These are phyloP conservation scores for Saccharomycopsis oosterbeekiorum DNA, from an alignment of 805 yeast species.

Conservation along the genomic window DNA sequence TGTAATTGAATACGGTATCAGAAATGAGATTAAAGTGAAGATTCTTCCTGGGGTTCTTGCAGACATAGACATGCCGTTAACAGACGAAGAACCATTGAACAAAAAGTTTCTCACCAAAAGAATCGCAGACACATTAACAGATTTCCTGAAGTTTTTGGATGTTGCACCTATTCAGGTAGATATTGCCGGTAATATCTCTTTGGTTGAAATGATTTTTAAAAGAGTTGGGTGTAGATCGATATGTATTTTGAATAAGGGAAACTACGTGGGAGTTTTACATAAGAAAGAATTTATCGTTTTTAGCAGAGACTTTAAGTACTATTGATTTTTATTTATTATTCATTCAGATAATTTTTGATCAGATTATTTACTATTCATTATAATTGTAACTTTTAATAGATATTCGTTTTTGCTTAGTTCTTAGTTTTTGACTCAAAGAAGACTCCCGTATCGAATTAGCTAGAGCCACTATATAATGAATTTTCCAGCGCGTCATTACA, in stretches of 20 bases:
- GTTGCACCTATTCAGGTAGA: slow-evolving; percentile 38
- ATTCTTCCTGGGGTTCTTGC: not conserved
- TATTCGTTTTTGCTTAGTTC: too few species aligned
- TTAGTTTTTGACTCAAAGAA: too few species aligned
- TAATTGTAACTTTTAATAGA: not conserved
- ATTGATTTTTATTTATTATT: not conserved
- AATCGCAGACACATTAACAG: slow-evolving; percentile 26
- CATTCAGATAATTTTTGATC: not conserved
- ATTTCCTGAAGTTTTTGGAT: slow-evolving; percentile 36
- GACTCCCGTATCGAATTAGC: too few species aligned
- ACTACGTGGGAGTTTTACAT: slow-evolving; percentile 42
- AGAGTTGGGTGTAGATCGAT: slow-evolving; percentile 42
- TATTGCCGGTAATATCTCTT: slow-evolving; percentile 36
- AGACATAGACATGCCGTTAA: not conserved
- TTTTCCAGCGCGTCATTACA: too few species aligned
- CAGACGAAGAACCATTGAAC: not conserved
- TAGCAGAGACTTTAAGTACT: slow-evolving; percentile 21
- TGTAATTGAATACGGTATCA: slow-evolving; percentile 3
- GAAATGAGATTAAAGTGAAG: slow-evolving; percentile 8
- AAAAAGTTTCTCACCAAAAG: not conserved
- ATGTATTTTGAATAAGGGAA: slow-evolving; percentile 37
- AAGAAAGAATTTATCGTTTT: slow-evolving; percentile 43
- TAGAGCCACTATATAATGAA: too few species aligned
- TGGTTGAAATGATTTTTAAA: slow-evolving; percentile 42
- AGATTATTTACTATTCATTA: not conserved